Conservation (phyloP, 306 rosid genomes). For the Cicer pinnatifidum region DNA sequence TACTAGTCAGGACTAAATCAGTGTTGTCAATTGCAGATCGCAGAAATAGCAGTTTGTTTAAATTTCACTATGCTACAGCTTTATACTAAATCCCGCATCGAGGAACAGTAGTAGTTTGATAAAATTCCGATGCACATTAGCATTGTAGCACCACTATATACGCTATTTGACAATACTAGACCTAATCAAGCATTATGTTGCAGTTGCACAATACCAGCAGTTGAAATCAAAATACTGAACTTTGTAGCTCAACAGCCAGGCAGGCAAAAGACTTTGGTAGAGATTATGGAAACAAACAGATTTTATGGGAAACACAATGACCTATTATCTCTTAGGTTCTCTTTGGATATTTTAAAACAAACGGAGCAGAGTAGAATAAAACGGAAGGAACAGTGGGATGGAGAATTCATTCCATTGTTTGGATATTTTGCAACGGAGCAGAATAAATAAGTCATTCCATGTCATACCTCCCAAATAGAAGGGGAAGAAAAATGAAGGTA, state of each 20-base stretch:
- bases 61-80: background rate
- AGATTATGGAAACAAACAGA: background rate
- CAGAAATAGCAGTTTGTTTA: background rate
- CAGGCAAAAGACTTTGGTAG: background rate
- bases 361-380: too few relatives aligned
- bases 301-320: conserved; percentile 1
- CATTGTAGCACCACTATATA: background rate
- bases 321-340: background rate
- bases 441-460: too few relatives aligned
- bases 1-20: conserved; percentile 11
- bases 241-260: background rate
- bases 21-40: background rate
- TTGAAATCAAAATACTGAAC: background rate
- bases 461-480: too few relatives aligned
- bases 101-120: background rate
- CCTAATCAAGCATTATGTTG: background rate
- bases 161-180: background rate
- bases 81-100: background rate
- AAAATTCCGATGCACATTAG: background rate
- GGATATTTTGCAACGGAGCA: too few relatives aligned
- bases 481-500: too few relatives aligned
- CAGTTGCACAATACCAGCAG: background rate
- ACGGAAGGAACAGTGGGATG: too few relatives aligned
- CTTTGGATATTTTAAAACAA: background rate
- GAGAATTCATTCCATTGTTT: too few relatives aligned